Base-by-base conservation (phyloP, 371 early-diverging fungal species). In the Mycotypha africana region DNA sequence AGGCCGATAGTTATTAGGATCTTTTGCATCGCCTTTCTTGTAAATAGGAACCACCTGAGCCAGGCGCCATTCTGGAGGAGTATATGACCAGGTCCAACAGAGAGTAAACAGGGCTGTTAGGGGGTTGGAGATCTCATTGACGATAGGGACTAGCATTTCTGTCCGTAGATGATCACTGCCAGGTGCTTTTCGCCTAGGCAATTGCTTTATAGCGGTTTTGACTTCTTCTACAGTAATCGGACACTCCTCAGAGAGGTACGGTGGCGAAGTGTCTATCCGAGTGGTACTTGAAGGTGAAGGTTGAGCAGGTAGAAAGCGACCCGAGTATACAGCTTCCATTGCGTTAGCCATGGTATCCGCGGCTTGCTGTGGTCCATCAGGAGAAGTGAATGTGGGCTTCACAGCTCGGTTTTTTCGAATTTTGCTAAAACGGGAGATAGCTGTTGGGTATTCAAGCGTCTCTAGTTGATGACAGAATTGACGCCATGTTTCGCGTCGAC, bases 41-140 rank as follows among this genome's bases (percentile, higher is more conserved):
- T 38, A 33, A 16, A 57, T 53, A 2, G 65, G 60, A 1, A 50
- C 46, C 0, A 65, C 55, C 41, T 65, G 60, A 1, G 65, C 58
- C 8, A 43, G 33, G 1, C 60, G 39, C 65, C 57, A 46, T 41
- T 51, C 16, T 32, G 34, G 38, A 49, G 45, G 47, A n/a, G 38
- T 38, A 16, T 45, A 53, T 0, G 38, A 30, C 54, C 60, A 53
- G 11, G 32, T 16, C 53, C 45, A 59, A 22, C 51, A 59, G 4
- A 53, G 32, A 22, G 15, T 35, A 49, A 26, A 56, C 20, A 42
- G 39, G 1, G 6, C n/a, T 4, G 34, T 17, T 7, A 57, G 42
- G 14, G 41, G 17, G 3, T n/a, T 38, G 4, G 46, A 6, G 0
- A 48, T 36, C 0, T 42, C 10, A 3, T 23, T 10, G 1, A 16